Conservation (phyloP, 108 stramenopile genomes). For the Nitzschia palea region DNA sequence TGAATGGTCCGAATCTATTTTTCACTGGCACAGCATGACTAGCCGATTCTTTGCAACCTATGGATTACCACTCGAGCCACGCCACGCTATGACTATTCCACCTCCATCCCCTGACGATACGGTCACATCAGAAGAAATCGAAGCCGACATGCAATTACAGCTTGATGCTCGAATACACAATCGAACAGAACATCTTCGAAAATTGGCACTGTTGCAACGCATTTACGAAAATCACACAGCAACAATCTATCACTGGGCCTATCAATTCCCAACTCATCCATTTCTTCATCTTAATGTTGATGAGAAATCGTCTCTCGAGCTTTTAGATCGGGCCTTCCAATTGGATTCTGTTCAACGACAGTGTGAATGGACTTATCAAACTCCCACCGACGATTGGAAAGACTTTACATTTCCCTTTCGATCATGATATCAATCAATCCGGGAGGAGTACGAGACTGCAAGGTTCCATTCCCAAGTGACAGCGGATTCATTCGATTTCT, state of each 20-base stretch:
- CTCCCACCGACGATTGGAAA: conserved; percentile 26
- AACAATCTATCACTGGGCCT: conserved; percentile 24
- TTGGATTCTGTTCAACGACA: background rate
- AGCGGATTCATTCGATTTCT: too few relatives aligned
- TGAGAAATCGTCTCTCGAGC: background rate
- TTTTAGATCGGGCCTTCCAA: conserved; percentile 2
- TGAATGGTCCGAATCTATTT: conserved; percentile 31
- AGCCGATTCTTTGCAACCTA: conserved; percentile 21
- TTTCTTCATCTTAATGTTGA: conserved; percentile 37
- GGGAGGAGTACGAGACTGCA: too few relatives aligned
- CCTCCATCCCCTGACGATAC: background rate
- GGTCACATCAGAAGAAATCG: background rate
- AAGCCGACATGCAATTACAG: conserved; percentile 8
- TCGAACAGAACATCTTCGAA: conserved; percentile 9
- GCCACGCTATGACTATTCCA: conserved; percentile 1
- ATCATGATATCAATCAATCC: too few relatives aligned
- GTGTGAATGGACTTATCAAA: conserved; percentile 23
- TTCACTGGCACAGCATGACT: conserved; percentile 36
- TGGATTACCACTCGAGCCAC: conserved; percentile 4
- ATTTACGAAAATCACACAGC: conserved; percentile 32
- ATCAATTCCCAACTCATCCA: conserved; percentile 15
- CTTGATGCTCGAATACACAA: conserved; percentile 6
- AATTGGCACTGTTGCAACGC: conserved; percentile 10
- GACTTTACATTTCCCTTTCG: conserved; percentile 33
- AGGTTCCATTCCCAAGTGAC: too few relatives aligned